Conservation (phyloP, 2,329 filamentous ascomycete species). For the Gremmenia infestans region DNA sequence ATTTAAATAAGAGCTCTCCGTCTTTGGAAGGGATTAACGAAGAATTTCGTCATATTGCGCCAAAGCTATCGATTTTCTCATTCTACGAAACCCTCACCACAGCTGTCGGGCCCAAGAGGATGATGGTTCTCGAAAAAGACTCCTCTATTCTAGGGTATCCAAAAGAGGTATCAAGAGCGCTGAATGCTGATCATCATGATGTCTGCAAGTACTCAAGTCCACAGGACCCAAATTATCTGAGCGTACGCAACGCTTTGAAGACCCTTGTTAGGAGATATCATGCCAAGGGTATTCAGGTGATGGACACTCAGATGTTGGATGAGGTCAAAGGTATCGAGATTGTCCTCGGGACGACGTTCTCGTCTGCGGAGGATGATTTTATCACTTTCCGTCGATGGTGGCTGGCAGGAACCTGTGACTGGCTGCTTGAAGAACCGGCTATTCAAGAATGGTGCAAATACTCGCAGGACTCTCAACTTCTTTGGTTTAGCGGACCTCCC, state of each 20-base stretch:
- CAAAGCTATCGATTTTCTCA: constrained; percentile 34
- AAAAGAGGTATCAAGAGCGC: constrained; percentile 19
- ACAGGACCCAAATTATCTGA: constrained; percentile 22
- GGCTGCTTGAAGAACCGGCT: constrained; percentile 12
- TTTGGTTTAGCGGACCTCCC: constrained; percentile 29
- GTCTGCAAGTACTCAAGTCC: constrained; percentile 31
- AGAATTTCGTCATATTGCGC: constrained; percentile 37
- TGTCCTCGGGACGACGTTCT: not conserved
- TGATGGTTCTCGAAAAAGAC: constrained; percentile 27
- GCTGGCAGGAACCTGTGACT: constrained; percentile 21
- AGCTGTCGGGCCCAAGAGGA: constrained; percentile 21
- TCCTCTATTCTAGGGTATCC: constrained; percentile 29
- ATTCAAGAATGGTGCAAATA: not conserved
- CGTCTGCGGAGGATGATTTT: constrained; percentile 12
- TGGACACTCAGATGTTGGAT: not conserved
- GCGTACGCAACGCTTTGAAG: constrained; percentile 10
- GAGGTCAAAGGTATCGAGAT: not conserved
- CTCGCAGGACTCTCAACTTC: constrained; percentile 6
- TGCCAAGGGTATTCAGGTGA: not conserved
- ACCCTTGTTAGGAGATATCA: constrained; percentile 22
- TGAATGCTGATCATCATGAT: constrained; percentile 32
- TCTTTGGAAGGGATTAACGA: constrained; percentile 39
- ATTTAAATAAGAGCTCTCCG: constrained; percentile 35
- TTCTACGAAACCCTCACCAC: constrained; percentile 42
- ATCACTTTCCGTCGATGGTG: constrained; percentile 14